Base-by-base conservation (phyloP, 2,329 filamentous ascomycete species). In the Aureobasidium subglaciale region DNA sequence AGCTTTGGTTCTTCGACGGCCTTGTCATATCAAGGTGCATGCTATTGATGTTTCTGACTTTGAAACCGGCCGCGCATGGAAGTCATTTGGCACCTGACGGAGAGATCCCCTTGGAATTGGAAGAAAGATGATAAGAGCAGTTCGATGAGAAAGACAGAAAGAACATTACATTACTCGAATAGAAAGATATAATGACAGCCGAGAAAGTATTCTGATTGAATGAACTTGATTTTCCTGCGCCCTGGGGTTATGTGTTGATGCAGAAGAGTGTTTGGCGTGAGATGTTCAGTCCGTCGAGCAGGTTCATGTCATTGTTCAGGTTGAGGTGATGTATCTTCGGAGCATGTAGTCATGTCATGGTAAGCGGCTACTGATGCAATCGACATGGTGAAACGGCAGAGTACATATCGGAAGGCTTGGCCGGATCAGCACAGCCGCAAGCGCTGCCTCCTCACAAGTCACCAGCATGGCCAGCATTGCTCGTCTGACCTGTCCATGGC, bases 351-450 rank as follows among this genome's bases (percentile, higher is more conserved):
- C 24, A 20, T n/a, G 43, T 35, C 43, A 43, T n/a, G 38, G 18
- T 20, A 13, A 41, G 38, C 38, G 38, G 20, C 38, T 35, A n/a
- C 32, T 30, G 29, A 13, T 30, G 5, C 25, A 25, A 32, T n/a
- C 18, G 16, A 34, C n/a, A 16, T 13, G 22, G 20, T 50, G 46
- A 50, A 49, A 49, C 45, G 22, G 16, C 29, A 13, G n/a, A n/a
- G 30, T 16, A 34, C 30, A 27, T 35, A 20, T 35, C 35, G 32
- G 30, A 32, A 38, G 35, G 48, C 48, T 52, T 52, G 48, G 48
- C 48, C 35, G 48, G 46, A 32, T 40, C 48, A 41, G 48, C 48
- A 50, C 46, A 50, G 46, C 32, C 46, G 46, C 46, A 50, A 38
- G 32, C 32, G 46, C 46, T 50, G 46, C 46, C 46, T 50, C 46